Conservation (phyloP, 306 rosid species). For the Astragalus membranaceus region DNA sequence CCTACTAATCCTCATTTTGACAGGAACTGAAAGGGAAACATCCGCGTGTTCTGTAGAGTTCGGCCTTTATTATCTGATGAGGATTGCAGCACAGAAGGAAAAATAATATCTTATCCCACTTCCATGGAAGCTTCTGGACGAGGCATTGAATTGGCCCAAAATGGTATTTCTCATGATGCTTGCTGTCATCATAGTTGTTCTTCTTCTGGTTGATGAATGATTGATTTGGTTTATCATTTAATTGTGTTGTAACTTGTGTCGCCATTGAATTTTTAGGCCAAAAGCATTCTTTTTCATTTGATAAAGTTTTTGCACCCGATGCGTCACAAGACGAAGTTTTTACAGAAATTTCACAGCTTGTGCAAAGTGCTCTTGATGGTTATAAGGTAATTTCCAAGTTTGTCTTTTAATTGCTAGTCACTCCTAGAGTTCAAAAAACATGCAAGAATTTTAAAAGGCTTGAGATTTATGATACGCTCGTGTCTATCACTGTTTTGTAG, state of each 20-base stretch:
- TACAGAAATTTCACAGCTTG: conserved; percentile 92
- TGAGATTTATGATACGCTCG: background rate
- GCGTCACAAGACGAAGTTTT: conserved; percentile 78
- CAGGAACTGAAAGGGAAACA: conserved; percentile 97
- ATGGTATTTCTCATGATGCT: conserved; percentile 39
- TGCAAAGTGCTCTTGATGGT: conserved; percentile 99
- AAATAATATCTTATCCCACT: conserved; percentile 69
- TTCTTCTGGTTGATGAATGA: conserved; percentile 1
- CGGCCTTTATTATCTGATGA: conserved; percentile 85
- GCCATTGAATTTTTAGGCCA: conserved; percentile 49
- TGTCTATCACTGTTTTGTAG: background rate
- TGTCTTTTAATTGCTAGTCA: background rate
- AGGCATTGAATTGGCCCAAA: conserved; percentile 69
- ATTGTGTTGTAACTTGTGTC: conserved; percentile 12
- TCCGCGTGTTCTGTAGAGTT: conserved; percentile 96
- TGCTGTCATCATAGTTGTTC: background rate
- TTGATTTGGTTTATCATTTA: conserved; percentile 4
- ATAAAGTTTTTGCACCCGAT: conserved; percentile 84
- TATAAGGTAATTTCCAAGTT: conserved; percentile 63
- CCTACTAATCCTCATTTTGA: conserved; percentile 18
- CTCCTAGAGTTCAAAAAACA: background rate
- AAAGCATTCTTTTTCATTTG: conserved; percentile 80
- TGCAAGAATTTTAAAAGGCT: background rate
- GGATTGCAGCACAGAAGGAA: conserved; percentile 48
- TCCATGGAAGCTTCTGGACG: conserved; percentile 85